A percentile compares a stretch with the other conserved stretches of the same genome.
Conservation (phyloP, 768 basidiomycete genomes). For the Mycena chlorophos region DNA sequence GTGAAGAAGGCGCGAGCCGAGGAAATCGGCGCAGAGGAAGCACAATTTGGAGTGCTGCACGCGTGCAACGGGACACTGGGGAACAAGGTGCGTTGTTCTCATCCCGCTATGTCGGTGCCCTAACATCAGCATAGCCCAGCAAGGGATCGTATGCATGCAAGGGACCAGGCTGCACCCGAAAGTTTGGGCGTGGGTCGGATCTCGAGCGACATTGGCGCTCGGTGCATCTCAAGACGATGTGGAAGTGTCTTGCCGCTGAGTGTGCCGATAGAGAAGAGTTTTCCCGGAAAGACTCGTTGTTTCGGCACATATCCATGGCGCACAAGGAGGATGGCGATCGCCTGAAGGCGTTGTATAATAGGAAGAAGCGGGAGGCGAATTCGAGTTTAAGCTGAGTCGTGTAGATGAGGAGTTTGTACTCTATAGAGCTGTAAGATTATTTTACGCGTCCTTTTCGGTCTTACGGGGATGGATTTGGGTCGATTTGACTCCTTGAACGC, state of each 20-base stretch:
- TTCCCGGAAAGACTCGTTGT: neutral
- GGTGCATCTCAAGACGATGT: neutral
- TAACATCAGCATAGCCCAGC: neutral
- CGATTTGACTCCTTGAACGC: too few species aligned
- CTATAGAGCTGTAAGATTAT: neutral
- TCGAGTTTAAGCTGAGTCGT: neutral
- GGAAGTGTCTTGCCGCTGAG: neutral
- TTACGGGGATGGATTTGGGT: too few species aligned
- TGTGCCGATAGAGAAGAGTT: neutral
- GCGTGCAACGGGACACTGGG: neutral
- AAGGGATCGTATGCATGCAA: neutral
- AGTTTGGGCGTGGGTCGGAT: neutral
- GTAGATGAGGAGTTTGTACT: neutral
- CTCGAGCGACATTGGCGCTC: neutral
- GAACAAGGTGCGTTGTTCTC: neutral
- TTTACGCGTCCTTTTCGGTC: too few species aligned
- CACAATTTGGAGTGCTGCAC: neutral
- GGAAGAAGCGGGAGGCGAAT: neutral
- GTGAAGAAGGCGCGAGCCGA: conserved; percentile 1
- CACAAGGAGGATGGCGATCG: neutral
- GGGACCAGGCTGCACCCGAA: neutral
- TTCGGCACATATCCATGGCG: neutral
- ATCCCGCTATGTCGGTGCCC: neutral
- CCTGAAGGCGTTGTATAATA: neutral
- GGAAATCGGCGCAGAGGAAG: neutral